Evolutionary conservation across 2,329 filamentous ascomycete genomes (phyloP).

Genomic region (Calonectria pseudoturangicola): DNA sequence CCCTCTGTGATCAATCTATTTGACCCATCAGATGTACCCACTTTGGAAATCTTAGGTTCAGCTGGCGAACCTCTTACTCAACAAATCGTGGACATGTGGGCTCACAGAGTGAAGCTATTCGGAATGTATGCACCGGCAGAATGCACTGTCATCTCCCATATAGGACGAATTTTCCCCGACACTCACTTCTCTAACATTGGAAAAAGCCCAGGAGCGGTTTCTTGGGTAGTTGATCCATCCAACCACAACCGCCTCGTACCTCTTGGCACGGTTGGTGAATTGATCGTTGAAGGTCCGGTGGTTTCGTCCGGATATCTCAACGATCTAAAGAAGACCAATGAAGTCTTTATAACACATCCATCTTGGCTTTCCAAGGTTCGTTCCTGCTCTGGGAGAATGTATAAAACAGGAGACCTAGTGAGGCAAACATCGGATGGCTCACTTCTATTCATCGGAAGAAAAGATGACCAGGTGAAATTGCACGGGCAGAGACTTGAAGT

Average conservation of each 20-base stretch:
- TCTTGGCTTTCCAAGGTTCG: conserved; percentile 4
- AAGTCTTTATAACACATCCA: conserved; percentile 3
- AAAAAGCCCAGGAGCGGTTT: background rate
- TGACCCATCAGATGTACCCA: conserved; percentile 12
- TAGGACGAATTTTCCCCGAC: background rate
- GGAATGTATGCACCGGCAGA: conserved; percentile 12
- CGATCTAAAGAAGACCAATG: background rate
- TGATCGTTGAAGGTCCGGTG: conserved; percentile 4
- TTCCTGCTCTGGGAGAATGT: background rate
- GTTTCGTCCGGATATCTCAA: background rate
- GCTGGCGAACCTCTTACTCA: conserved; percentile 5
- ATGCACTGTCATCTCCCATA: conserved; percentile 10
- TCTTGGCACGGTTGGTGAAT: conserved; percentile 7
- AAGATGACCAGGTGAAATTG: conserved; percentile 15
- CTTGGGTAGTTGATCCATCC: conserved; percentile 2
- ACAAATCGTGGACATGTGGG: conserved; percentile 1
- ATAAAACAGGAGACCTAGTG: conserved; percentile 6
- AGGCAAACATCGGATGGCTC: background rate
- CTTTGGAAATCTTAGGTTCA: background rate
- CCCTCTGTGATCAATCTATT: conserved; percentile 15
- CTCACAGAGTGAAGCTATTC: background rate
- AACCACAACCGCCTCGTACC: conserved; percentile 10
- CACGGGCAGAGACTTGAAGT: conserved; percentile 16
- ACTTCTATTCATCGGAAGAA: conserved; percentile 7
- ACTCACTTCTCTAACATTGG: conserved; percentile 3